Conservation (phyloP, 2,329 filamentous ascomycete genomes). For the Cladosporium sp. region DNA sequence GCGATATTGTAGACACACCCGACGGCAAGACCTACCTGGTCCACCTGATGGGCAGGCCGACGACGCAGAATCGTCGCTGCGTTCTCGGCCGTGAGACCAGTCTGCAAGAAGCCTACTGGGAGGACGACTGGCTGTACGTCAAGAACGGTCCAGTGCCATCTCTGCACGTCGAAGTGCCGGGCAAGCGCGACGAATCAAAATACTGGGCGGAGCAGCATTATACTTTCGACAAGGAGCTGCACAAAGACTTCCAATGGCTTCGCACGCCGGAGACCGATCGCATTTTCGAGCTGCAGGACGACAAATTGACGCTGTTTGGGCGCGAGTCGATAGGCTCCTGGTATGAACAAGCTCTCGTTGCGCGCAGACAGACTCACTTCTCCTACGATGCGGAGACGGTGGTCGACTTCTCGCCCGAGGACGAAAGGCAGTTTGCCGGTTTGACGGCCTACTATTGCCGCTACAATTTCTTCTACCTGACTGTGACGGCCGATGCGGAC, state of each 20-base stretch:
- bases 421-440: constrained; percentile 12
- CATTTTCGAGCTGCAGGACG: constrained; percentile 5
- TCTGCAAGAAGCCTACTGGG: constrained; percentile 48
- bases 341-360: constrained; percentile 10
- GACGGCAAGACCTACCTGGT: constrained; percentile 48
- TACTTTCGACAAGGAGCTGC: constrained; percentile 9
- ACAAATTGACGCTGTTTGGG: constrained; percentile 1
- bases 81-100: constrained; percentile 49
- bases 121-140: constrained; percentile 50
- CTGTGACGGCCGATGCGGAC: constrained; percentile 6
- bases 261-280: constrained; percentile 11
- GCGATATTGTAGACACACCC: constrained; percentile 45
- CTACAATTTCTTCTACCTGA: constrained; percentile 14
- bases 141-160: constrained; percentile 36
- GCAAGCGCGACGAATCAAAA: constrained; percentile 6
- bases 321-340: constrained; percentile 10
- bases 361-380: constrained; percentile 11
- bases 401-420: constrained; percentile 9
- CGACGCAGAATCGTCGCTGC: constrained; percentile 43
- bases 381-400: constrained; percentile 12
- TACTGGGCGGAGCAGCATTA: constrained; percentile 14
- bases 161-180: constrained; percentile 8
- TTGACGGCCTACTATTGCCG: constrained; percentile 14
- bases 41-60: constrained; percentile 43
- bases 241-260: constrained; percentile 14